These are phyloP conservation scores for Daldinia vernicosa DNA, from an alignment of 495 filamentous ascomycete genomes.

Conservation along the genomic window DNA sequence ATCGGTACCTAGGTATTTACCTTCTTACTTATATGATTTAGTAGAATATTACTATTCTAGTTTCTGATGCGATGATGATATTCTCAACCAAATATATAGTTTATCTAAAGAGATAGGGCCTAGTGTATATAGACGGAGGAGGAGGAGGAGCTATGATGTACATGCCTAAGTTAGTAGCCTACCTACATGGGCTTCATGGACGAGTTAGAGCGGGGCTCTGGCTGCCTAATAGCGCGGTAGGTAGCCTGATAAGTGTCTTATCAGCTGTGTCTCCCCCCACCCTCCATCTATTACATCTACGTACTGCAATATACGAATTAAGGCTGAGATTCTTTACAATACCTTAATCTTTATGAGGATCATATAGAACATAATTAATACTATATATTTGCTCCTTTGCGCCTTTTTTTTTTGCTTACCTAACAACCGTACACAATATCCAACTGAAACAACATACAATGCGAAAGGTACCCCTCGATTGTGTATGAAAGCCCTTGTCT, in stretches of 20 bases:
- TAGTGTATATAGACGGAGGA: background rate
- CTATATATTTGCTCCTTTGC: background rate
- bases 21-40: no score
- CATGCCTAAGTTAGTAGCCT: background rate
- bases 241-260: slow-evolving; percentile 17
- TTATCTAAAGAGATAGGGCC: no score
- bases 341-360: background rate
- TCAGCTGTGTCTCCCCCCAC: slow-evolving; percentile 19
- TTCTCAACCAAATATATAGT: no score
- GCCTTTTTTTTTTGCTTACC: background rate
- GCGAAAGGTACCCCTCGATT: background rate
- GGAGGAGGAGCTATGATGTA: background rate
- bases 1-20: no score
- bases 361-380: background rate
- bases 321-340: slow-evolving; percentile 23
- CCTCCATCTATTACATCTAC: background rate
- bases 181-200: background rate
- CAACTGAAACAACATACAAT: background rate
- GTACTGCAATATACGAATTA: background rate
- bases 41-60: background rate
- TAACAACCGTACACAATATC: background rate
- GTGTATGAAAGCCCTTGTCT: slow-evolving; percentile 1
- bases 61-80: background rate
- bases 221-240: slow-evolving; percentile 6
- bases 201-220: slow-evolving; percentile 16